A percentile compares a stretch with the other conserved stretches of the same genome.
These are phyloP conservation scores for Botrytis pseudocinerea DNA, from an alignment of 2,329 filamentous ascomycete species.

Conservation along the genomic window DNA sequence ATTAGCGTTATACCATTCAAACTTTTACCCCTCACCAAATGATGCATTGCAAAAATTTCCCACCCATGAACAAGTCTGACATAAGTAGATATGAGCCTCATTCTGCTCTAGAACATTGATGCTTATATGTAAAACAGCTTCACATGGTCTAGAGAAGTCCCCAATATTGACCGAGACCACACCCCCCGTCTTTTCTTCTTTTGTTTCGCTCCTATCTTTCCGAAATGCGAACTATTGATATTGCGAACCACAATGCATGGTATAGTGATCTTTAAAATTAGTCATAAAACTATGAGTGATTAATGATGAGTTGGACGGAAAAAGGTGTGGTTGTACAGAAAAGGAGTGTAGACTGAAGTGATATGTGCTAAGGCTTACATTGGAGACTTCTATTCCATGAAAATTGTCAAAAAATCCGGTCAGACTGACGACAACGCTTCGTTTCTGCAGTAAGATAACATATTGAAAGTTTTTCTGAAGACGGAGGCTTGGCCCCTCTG, in stretches of 20 bases:
- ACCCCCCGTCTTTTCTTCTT: too few species aligned
- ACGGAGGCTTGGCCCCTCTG: too few species aligned
- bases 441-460: not conserved
- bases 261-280: not conserved
- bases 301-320: not conserved
- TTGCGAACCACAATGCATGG: not conserved
- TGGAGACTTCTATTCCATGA: not conserved
- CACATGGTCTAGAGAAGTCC: not conserved
- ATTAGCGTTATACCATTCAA: not conserved
- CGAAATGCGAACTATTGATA: not conserved
- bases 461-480: not conserved
- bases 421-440: not conserved
- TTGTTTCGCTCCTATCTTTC: too few species aligned
- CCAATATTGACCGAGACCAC: not conserved
- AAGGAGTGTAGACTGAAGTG: not conserved
- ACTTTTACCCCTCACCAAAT: not conserved
- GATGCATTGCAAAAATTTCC: not conserved
- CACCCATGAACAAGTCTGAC: not conserved
- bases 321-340: not conserved
- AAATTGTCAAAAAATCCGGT: not conserved
- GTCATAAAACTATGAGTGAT: not conserved
- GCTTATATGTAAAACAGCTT: not conserved
- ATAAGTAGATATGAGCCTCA: conserved; percentile 4
- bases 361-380: not conserved
- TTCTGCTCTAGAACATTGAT: not conserved